A percentile compares a stretch with the other conserved stretches of the same genome.
Evolutionary conservation across 139 green algal genomes (phyloP).

Genomic region (Closterium sp.): DNA sequence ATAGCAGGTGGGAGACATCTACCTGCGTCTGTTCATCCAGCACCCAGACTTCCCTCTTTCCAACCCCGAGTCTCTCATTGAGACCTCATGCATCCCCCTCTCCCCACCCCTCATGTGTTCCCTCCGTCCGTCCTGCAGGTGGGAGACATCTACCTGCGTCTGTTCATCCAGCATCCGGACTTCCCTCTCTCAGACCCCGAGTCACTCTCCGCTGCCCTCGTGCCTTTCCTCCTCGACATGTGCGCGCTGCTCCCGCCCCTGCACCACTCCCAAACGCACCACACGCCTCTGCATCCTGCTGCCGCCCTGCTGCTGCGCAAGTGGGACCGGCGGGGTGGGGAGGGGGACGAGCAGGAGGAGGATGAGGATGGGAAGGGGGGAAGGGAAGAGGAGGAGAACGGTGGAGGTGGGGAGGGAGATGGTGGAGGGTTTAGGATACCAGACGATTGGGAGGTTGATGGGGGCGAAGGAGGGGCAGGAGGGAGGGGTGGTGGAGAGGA

Average conservation of each 20-base stretch:
- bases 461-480: not conserved
- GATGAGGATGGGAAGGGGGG: not conserved
- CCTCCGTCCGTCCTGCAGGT: constrained; percentile 61
- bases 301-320: not conserved
- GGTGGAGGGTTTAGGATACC: not conserved
- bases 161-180: constrained; percentile 74
- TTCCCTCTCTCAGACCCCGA: constrained; percentile 52
- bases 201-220: constrained; percentile 74
- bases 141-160: constrained; percentile 81
- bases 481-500: not conserved
- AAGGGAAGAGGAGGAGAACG: not conserved
- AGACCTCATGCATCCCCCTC: not conserved
- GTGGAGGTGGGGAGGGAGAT: not conserved
- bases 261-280: not conserved
- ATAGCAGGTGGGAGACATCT: constrained; percentile 77
- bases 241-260: not conserved
- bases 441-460: constrained; percentile 2
- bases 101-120: not conserved
- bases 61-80: constrained; percentile 48
- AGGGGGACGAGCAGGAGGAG: not conserved
- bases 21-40: constrained; percentile 80
- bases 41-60: constrained; percentile 53
- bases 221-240: constrained; percentile 52
- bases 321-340: not conserved
- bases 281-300: not conserved